Evolutionary conservation across 192 early-diverging fungal species (phyloP).

Genomic region (Entomortierella lignicola): DNA sequence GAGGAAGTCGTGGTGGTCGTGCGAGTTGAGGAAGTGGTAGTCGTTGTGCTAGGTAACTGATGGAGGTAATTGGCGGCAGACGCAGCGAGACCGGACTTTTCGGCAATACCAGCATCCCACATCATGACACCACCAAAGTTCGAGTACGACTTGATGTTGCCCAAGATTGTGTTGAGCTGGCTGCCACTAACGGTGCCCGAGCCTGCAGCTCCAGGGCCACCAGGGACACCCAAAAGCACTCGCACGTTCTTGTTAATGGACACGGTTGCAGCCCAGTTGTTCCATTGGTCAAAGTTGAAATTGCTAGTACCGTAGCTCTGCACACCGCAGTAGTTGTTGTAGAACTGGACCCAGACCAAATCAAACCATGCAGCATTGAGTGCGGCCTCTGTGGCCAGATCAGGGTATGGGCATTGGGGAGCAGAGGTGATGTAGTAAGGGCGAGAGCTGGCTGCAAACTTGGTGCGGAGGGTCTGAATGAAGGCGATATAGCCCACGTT

Average conservation of each 20-base stretch:
- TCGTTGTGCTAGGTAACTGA: background rate
- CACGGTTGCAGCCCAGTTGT: slow-evolving; percentile 67
- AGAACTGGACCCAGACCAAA: slow-evolving; percentile 76
- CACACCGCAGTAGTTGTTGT: slow-evolving; percentile 74
- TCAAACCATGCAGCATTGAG: slow-evolving; percentile 71
- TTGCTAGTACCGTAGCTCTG: slow-evolving; percentile 50
- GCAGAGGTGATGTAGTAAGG: slow-evolving; percentile 67
- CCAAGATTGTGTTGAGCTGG: slow-evolving; percentile 38
- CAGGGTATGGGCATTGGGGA: slow-evolving; percentile 73
- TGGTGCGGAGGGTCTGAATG: slow-evolving; percentile 51
- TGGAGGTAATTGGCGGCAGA: slow-evolving; percentile 22
- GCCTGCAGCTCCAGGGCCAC: slow-evolving; percentile 64
- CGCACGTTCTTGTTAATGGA: slow-evolving; percentile 70
- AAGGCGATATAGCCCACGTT: slow-evolving; percentile 63
- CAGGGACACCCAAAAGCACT: slow-evolving; percentile 68
- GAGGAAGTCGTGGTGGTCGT: too few relatives aligned
- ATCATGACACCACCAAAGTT: slow-evolving; percentile 77
- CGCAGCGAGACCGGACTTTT: slow-evolving; percentile 27
- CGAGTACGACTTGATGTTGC: slow-evolving; percentile 33
- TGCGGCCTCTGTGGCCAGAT: slow-evolving; percentile 65
- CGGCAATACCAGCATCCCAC: slow-evolving; percentile 57
- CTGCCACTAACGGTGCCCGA: slow-evolving; percentile 49
- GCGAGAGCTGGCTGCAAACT: slow-evolving; percentile 11
- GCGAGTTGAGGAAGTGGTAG: too few relatives aligned
- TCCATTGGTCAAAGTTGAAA: slow-evolving; percentile 73